A percentile compares a stretch with the other conserved stretches of the same genome.
Conservation (phyloP, 306 rosid species). For the Potentilla sterilis region DNA sequence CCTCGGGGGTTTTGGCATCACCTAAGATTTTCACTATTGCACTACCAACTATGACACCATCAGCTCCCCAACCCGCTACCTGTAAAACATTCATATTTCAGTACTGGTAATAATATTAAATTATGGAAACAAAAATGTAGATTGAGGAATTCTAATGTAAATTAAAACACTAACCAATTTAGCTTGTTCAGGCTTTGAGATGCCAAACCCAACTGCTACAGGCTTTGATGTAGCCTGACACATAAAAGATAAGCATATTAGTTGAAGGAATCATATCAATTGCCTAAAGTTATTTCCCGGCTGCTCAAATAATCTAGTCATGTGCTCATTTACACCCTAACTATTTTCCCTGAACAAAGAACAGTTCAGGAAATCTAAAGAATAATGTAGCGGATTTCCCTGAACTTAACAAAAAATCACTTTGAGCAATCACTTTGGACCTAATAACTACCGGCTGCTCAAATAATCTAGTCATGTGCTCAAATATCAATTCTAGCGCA, state of each 20-base stretch:
- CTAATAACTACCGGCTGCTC: not conserved
- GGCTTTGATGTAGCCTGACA: conserved; percentile 76
- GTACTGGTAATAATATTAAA: not conserved
- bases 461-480: not conserved
- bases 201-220: conserved; percentile 95
- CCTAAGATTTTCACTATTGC: conserved; percentile 82
- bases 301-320: not conserved
- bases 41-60: conserved; percentile 93
- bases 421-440: too few species aligned
- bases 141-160: not conserved
- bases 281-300: not conserved
- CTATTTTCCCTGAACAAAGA: not conserved
- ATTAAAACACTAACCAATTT: conserved; percentile 53
- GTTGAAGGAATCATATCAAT: not conserved
- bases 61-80: conserved; percentile 93
- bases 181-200: conserved; percentile 83
- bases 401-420: too few species aligned
- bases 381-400: too few species aligned
- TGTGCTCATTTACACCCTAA: not conserved
- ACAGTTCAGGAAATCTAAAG: not conserved
- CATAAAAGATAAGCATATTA: not conserved
- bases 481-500: not conserved
- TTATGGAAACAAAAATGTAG: not conserved
- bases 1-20: conserved; percentile 75
- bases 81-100: conserved; percentile 31